Conservation (phyloP, 2,329 filamentous ascomycete genomes). For the Dichotomopilus funicola region DNA sequence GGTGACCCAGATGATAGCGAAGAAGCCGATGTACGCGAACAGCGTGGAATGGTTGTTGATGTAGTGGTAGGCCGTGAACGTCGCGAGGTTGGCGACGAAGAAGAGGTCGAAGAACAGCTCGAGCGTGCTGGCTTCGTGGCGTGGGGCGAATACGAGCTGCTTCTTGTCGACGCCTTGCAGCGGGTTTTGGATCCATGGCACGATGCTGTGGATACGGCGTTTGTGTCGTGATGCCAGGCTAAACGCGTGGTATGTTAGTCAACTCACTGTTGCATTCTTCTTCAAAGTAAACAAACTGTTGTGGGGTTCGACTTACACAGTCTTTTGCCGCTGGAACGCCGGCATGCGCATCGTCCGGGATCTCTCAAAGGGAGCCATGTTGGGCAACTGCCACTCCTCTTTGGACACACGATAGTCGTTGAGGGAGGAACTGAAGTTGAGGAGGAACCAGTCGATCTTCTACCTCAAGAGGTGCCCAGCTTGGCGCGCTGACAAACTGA, state of each 20-base stretch:
- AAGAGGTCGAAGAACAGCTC: slow-evolving; percentile 19
- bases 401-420: too few relatives aligned
- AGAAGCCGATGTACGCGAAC: slow-evolving; percentile 20
- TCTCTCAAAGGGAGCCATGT: too few relatives aligned
- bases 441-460: too few relatives aligned
- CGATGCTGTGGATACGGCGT: slow-evolving; percentile 12
- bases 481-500: too few relatives aligned
- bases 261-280: too few relatives aligned
- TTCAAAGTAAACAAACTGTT: too few relatives aligned
- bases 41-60: slow-evolving; percentile 18
- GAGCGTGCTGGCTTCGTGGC: slow-evolving; percentile 17
- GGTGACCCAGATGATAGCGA: slow-evolving; percentile 18
- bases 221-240: slow-evolving; percentile 24
- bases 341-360: too few relatives aligned
- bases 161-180: slow-evolving; percentile 19
- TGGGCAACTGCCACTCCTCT: too few relatives aligned
- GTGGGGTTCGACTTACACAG: too few relatives aligned
- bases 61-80: slow-evolving; percentile 18
- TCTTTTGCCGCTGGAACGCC: too few relatives aligned
- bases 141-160: slow-evolving; percentile 14
- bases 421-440: too few relatives aligned
- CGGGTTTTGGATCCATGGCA: slow-evolving; percentile 19
- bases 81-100: slow-evolving; percentile 18
- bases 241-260: background rate
- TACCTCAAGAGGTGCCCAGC: too few relatives aligned